A percentile compares a stretch with the other conserved stretches of the same genome.
These are phyloP conservation scores for Exobasidium rhododendri DNA, from an alignment of 1,284 basidiomycete species.

Conservation along the genomic window DNA sequence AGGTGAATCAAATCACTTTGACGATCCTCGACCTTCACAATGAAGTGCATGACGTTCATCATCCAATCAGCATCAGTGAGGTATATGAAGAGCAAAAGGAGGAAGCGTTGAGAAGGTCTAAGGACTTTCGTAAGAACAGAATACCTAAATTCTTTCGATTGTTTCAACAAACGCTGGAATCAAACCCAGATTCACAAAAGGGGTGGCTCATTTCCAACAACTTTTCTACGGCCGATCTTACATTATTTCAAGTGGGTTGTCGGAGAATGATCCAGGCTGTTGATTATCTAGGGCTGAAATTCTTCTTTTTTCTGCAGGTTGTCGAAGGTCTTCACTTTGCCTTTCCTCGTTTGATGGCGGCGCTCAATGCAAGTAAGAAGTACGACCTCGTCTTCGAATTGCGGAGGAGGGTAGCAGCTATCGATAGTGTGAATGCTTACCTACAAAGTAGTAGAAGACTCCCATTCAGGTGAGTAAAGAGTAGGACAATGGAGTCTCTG, in stretches of 20 bases:
- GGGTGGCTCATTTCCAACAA: background rate
- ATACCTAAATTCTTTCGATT: conserved; percentile 60
- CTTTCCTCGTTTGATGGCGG: conserved; percentile 58
- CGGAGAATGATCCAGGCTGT: too few relatives aligned
- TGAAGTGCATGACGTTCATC: conserved; percentile 56
- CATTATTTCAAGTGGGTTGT: conserved; percentile 56
- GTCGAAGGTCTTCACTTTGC: conserved; percentile 58
- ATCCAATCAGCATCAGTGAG: conserved; percentile 24
- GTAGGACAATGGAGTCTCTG: too few relatives aligned
- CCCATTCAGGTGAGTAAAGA: conserved; percentile 49
- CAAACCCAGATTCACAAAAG: conserved; percentile 41
- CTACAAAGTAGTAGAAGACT: conserved; percentile 57
- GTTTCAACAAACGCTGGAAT: conserved; percentile 50
- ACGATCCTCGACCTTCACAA: conserved; percentile 59
- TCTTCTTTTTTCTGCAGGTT: conserved; percentile 33
- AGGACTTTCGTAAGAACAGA: conserved; percentile 57
- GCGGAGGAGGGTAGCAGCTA: conserved; percentile 34
- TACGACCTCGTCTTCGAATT: conserved; percentile 50
- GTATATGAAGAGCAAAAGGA: conserved; percentile 60
- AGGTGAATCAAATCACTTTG: conserved; percentile 58
- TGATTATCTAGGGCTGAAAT: background rate
- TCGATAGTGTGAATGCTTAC: conserved; percentile 58
- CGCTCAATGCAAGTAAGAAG: conserved; percentile 39
- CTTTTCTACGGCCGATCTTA: conserved; percentile 57
- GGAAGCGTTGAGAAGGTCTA: conserved; percentile 54